Base-by-base conservation (phyloP, 352 stramenopile species). In the Globisporangium sylvaticum region DNA sequence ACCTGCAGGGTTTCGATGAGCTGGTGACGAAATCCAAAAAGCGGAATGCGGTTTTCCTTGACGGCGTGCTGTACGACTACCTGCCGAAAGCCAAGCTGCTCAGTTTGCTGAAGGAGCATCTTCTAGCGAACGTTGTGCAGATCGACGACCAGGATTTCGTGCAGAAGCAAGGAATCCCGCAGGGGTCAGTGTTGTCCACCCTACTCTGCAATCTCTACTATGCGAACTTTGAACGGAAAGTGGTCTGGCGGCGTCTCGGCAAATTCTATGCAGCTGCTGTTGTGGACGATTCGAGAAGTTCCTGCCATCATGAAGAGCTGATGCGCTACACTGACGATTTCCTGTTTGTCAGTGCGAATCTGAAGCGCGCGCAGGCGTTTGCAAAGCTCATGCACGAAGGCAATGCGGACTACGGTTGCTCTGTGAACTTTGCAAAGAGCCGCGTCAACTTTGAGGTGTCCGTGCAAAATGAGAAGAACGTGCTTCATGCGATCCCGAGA, bases 171-270 rank as follows among this genome's bases (percentile, higher is more conserved):
- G 87, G 86, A 0, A 95, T 95, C 15, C 84, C 87, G 0, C 87
- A 95, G 69, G 87, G 87, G n/a, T 95, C 87, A 0, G 80, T 95
- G 58, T 70, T 95, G 14, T 95, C 87, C 7, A 92, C 87, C 5
- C 84, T 82, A 7, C 68, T 95, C 9, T 95, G 87, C 67, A 93
- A 92, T 54, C 67, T 95, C 18, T 95, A 93, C 67, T 92, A 90
- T 53, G 84, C 81, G 15, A 70, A 92, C 57, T 93, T 91, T 52
- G 87, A 95, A 71, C 72, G 80, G 3, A 75, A 79, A 48, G 67
- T 92, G 31, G 65, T 93, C 5, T 72, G 69, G 25, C 85, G 85
- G 27, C 64, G 63, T 18, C 61, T 92, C 29, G 66, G 77, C 1
- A 62, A 75, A 54, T 52, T 65, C 7, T 67, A 62, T n/a, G 50